Conservation (phyloP, 2,329 filamentous ascomycete species). For the Davidsoniella virescens region DNA sequence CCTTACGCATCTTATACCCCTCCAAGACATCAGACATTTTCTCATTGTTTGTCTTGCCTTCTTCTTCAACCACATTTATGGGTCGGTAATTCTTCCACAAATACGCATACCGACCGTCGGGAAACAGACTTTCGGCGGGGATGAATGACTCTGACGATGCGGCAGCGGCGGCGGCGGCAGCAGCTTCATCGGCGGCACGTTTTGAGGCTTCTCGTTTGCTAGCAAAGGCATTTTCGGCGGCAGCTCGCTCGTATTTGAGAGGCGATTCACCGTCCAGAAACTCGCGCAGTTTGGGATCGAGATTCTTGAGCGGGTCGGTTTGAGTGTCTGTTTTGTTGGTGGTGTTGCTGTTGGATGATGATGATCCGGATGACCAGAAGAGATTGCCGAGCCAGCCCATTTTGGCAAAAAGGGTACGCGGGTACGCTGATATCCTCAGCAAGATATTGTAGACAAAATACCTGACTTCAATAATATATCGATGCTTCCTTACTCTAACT, state of each 20-base stretch:
- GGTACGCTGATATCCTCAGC: no score
- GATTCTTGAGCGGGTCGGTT: conserved; percentile 47
- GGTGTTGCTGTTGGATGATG: not conserved
- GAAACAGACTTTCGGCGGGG: conserved; percentile 36
- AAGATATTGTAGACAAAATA: no score
- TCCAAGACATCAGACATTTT: conserved; percentile 66
- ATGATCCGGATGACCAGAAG: conserved; percentile 24
- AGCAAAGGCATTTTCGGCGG: conserved; percentile 15
- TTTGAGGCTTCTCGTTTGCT: conserved; percentile 3
- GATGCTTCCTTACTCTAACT: no score
- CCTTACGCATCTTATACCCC: conserved; percentile 67
- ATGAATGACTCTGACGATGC: conserved; percentile 20
- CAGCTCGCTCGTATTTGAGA: conserved; percentile 39
- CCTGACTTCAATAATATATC: no score
- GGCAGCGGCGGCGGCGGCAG: conserved; percentile 4
- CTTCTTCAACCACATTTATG: conserved; percentile 50
- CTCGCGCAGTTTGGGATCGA: conserved; percentile 70
- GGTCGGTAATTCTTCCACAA: conserved; percentile 87
- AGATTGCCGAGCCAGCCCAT: conserved; percentile 45
- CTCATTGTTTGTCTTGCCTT: conserved; percentile 59
- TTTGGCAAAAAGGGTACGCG: not conserved
- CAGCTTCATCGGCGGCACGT: conserved; percentile 15
- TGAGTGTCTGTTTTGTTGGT: conserved; percentile 20
- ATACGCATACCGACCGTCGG: conserved; percentile 55
- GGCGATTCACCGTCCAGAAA: conserved; percentile 75